A percentile compares a stretch with the other conserved stretches of the same genome.
These are phyloP conservation scores for Fusarium tuaranense DNA, from an alignment of 2,329 filamentous ascomycete genomes.

Conservation along the genomic window DNA sequence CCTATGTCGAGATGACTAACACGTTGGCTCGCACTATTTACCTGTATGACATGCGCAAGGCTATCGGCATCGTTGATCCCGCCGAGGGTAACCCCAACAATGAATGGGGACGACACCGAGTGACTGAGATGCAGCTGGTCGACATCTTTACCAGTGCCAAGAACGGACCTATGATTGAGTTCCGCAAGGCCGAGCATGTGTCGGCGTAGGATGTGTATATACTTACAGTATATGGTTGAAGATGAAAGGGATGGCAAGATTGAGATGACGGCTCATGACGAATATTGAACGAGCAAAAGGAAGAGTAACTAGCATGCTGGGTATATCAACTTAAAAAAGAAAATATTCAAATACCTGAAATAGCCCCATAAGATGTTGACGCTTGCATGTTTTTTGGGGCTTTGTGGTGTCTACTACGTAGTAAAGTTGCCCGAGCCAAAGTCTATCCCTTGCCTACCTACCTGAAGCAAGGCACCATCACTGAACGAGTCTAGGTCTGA, in stretches of 20 bases:
- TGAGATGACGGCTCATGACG: not conserved
- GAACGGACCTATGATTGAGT: conserved; percentile 77
- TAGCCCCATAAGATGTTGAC: not conserved
- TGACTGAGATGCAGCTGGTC: conserved; percentile 74
- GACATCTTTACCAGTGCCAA: conserved; percentile 82
- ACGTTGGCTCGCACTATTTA: conserved; percentile 72
- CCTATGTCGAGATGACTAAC: conserved; percentile 75
- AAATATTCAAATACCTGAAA: not conserved
- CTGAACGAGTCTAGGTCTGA: not conserved
- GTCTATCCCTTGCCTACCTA: too few relatives aligned
- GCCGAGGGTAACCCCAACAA: conserved; percentile 62
- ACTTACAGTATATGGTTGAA: not conserved
- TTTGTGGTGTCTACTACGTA: not conserved
- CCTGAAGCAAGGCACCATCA: not conserved
- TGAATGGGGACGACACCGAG: conserved; percentile 67
- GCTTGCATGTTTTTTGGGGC: not conserved
- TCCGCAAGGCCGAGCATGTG: conserved; percentile 51
- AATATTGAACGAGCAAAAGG: conserved; percentile 1
- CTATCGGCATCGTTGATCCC: conserved; percentile 61
- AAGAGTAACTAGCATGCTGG: not conserved
- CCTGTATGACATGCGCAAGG: conserved; percentile 69
- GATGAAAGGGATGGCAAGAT: not conserved
- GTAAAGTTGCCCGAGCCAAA: not conserved
- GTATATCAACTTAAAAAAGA: not conserved
- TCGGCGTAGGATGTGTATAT: conserved; percentile 15